phyloP scores from a whole-genome alignment of 768 basidiomycete genomes.

The Thelephora aurantiotincta region DNA sequence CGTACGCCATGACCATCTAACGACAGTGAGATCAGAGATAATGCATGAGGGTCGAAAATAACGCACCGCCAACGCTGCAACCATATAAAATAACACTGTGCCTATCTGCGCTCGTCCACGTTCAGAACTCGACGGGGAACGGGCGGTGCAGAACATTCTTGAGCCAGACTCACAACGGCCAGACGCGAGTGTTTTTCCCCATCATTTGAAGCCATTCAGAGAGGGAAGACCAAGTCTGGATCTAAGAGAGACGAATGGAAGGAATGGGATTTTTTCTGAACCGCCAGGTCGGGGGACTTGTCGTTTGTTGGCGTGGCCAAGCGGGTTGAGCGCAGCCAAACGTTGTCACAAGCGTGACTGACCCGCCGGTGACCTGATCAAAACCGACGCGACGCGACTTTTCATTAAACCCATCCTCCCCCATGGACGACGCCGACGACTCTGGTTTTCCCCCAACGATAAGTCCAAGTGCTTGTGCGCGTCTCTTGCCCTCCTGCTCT shows the following conservation, averaged over 20 bases:
- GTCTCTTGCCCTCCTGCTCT: background rate
- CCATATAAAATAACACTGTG: slow-evolving; percentile 75
- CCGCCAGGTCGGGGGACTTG: too few relatives aligned
- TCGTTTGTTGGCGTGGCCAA: too few relatives aligned
- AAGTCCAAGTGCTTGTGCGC: slow-evolving; percentile 27
- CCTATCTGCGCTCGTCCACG: slow-evolving; percentile 30
- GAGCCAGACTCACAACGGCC: background rate
- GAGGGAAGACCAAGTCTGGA: too few relatives aligned
- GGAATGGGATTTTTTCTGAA: too few relatives aligned
- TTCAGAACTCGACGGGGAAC: background rate
- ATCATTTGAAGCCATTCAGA: background rate
- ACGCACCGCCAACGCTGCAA: slow-evolving; percentile 79
- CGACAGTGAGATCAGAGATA: background rate
- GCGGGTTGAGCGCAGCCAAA: too few relatives aligned
- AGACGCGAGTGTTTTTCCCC: background rate
- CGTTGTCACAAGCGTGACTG: too few relatives aligned
- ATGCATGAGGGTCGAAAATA: background rate
- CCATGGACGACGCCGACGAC: slow-evolving; percentile 7
- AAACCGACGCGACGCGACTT: too few relatives aligned
- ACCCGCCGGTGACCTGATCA: too few relatives aligned
- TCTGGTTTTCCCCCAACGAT: slow-evolving; percentile 16
- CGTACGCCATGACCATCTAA: slow-evolving; percentile 86
- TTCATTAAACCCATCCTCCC: background rate
- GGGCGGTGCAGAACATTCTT: too few relatives aligned
- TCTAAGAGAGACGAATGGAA: too few relatives aligned